These are phyloP conservation scores for Pythium aristosporum DNA, from an alignment of 352 stramenopile genomes.

Conservation along the genomic window DNA sequence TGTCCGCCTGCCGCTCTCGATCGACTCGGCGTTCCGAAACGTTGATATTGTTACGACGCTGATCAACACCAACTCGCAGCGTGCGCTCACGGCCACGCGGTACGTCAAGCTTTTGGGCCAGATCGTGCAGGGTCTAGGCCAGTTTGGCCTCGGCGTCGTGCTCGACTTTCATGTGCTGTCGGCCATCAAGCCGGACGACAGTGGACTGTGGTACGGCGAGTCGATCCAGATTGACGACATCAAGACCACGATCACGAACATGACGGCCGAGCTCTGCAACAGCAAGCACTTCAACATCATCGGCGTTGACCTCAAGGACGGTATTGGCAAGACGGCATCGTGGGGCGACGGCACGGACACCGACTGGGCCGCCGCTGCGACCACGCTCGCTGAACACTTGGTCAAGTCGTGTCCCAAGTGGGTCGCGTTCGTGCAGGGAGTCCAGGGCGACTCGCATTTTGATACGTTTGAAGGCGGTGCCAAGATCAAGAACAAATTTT, in stretches of 20 bases:
- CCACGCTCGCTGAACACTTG: conserved; percentile 65
- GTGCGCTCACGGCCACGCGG: conserved; percentile 54
- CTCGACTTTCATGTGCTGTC: conserved; percentile 81
- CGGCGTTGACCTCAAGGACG: conserved; percentile 82
- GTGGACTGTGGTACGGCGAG: conserved; percentile 70
- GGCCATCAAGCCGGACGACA: conserved; percentile 35
- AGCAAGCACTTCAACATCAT: conserved; percentile 86
- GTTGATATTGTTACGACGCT: conserved; percentile 52
- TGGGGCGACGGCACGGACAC: conserved; percentile 80
- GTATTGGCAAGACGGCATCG: conserved; percentile 53
- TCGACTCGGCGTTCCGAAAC: conserved; percentile 74
- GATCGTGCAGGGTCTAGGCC: conserved; percentile 63
- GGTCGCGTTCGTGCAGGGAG: conserved; percentile 73
- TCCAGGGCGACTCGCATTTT: conserved; percentile 70
- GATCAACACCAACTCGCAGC: conserved; percentile 87
- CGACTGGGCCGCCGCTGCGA: conserved; percentile 70
- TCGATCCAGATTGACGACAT: conserved; percentile 75
- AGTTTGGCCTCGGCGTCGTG: conserved; percentile 77
- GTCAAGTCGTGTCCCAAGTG: conserved; percentile 67
- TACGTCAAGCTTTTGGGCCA: conserved; percentile 71
- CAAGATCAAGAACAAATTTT: conserved; percentile 68
- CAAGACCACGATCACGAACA: conserved; percentile 73
- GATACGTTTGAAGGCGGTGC: conserved; percentile 50
- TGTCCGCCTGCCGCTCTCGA: conserved; percentile 70
- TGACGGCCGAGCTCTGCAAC: conserved; percentile 70